Percentiles rank a stretch among this genome's conserved stretches.
phyloP scores from a whole-genome alignment of 1,139 yeast species.

The Pneumocystis carinii region DNA sequence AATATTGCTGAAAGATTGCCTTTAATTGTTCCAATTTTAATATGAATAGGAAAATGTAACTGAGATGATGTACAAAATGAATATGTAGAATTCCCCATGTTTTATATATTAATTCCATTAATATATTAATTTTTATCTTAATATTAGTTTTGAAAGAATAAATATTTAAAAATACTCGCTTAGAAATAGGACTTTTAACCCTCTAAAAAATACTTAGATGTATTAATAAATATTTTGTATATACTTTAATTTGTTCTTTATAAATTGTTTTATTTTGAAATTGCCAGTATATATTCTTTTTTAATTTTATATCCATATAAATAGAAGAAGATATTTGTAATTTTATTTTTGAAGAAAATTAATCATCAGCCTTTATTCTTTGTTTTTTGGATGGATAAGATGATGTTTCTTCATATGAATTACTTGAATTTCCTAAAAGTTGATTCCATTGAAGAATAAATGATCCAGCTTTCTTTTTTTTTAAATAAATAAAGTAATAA shows the following conservation, averaged over 20 bases:
- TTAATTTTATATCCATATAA: background rate
- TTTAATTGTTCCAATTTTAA: conserved; percentile 27
- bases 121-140: background rate
- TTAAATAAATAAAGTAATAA: background rate
- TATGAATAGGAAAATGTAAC: conserved; percentile 39
- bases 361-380: background rate
- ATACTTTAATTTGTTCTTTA: too few species aligned
- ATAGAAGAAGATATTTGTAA: background rate
- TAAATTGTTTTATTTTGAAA: too few species aligned
- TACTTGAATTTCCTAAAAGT: background rate
- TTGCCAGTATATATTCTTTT: too few species aligned
- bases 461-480: background rate
- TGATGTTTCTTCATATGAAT: background rate
- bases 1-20: conserved; percentile 5
- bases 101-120: background rate
- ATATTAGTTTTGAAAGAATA: too few species aligned
- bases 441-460: background rate
- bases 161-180: too few species aligned
- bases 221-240: too few species aligned
- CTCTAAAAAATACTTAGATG: too few species aligned
- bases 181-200: too few species aligned
- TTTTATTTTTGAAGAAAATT: background rate
- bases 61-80: conserved; percentile 70
- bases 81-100: conserved; percentile 34
- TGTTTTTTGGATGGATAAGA: background rate